phyloP scores from a whole-genome alignment of 345 rosid genomes.

The Noccaea caerulescens region DNA sequence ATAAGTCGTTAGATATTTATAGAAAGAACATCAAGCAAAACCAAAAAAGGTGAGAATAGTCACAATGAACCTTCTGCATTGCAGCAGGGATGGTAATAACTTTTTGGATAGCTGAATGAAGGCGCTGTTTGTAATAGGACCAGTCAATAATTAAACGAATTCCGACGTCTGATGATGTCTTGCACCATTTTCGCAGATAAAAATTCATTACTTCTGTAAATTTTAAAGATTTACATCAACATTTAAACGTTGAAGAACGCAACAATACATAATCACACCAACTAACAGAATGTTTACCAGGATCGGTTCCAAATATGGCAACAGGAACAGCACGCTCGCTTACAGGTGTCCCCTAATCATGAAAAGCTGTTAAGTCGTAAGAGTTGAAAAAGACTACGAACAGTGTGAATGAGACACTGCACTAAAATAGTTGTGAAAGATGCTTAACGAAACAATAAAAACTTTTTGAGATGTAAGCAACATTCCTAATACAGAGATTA shows the following conservation, averaged over 20 bases:
- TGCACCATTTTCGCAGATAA: slow-evolving; percentile 94
- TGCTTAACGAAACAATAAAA: slow-evolving; percentile 6
- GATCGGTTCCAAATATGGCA: slow-evolving; percentile 87
- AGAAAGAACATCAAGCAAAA: slow-evolving; percentile 23
- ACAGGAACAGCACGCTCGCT: slow-evolving; percentile 99
- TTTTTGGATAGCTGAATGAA: slow-evolving; percentile 90
- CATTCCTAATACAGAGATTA: slow-evolving; percentile 17
- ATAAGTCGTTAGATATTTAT: slow-evolving; percentile 32
- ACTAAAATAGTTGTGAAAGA: slow-evolving; percentile 15
- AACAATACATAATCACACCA: slow-evolving; percentile 31
- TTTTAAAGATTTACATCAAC: slow-evolving; percentile 31
- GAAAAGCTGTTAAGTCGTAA: slow-evolving; percentile 34
- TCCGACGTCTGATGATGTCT: slow-evolving; percentile 66
- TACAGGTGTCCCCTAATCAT: slow-evolving; percentile 87
- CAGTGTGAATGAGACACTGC: slow-evolving; percentile 17
- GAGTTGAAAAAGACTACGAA: slow-evolving; percentile 24
- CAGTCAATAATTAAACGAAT: slow-evolving; percentile 91
- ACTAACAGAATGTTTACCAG: slow-evolving; percentile 55
- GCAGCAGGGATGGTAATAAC: slow-evolving; percentile 98
- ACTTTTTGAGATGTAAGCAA: slow-evolving; percentile 15
- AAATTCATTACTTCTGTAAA: slow-evolving; percentile 71
- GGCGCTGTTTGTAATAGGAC: slow-evolving; percentile 94
- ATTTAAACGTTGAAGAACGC: slow-evolving; percentile 32
- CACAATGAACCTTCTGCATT: slow-evolving; percentile 84
- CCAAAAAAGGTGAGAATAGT: slow-evolving; percentile 26